These are phyloP conservation scores for Boletus pseudo-olivaceus DNA, from an alignment of 768 basidiomycete species.

Conservation along the genomic window DNA sequence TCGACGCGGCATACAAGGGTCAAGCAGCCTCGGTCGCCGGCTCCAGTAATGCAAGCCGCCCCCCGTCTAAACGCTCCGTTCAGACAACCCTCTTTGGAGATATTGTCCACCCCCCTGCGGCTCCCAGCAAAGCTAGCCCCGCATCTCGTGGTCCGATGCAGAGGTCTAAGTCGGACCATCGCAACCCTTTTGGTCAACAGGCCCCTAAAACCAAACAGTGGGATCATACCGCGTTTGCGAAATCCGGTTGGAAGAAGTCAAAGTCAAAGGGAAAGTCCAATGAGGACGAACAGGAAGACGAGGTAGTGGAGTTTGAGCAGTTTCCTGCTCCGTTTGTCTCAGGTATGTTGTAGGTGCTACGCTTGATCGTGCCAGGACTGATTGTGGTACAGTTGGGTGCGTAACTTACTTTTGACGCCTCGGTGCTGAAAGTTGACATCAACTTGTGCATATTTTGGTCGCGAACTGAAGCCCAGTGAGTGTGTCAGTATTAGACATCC, in stretches of 20 bases:
- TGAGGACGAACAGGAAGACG: constrained; percentile 57
- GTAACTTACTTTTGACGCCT: constrained; percentile 21
- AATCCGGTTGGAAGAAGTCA: constrained; percentile 62
- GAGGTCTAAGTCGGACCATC: constrained; percentile 40
- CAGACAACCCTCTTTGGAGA: constrained; percentile 72
- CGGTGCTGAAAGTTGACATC: constrained; percentile 3
- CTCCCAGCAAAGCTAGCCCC: constrained; percentile 28
- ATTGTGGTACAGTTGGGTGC: constrained; percentile 48
- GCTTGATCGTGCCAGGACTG: constrained; percentile 1
- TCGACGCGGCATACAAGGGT: constrained; percentile 44
- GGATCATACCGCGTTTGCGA: constrained; percentile 88
- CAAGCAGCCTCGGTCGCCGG: constrained; percentile 42
- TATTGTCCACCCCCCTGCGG: constrained; percentile 36
- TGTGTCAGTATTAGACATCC: not conserved
- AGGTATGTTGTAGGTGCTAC: constrained; percentile 41
- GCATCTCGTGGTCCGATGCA: constrained; percentile 36
- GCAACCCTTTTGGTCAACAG: constrained; percentile 49
- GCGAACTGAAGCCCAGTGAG: constrained; percentile 31
- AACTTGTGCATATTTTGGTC: not conserved
- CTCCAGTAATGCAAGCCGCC: constrained; percentile 24
- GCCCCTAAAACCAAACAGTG: constrained; percentile 75
- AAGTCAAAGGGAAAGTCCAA: constrained; percentile 54
- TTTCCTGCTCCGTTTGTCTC: constrained; percentile 77
- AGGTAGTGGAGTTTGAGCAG: constrained; percentile 70
- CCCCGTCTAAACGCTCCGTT: constrained; percentile 37